A percentile compares a stretch with the other conserved stretches of the same genome.
phyloP scores from a whole-genome alignment of 768 basidiomycete species.

The Leccinum pellstonianum region DNA sequence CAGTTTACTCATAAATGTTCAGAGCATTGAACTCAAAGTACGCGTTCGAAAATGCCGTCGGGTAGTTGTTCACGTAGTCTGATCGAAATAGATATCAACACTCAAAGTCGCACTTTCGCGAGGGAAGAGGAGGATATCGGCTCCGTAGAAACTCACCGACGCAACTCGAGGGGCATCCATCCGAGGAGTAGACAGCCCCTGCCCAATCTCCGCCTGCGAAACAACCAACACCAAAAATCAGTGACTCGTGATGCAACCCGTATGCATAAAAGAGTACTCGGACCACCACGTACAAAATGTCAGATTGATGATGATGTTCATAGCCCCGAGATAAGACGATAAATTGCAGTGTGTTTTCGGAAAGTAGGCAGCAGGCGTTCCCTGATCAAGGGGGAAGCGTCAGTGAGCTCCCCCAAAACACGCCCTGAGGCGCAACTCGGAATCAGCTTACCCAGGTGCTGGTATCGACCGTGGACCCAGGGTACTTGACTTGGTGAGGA shows the following conservation, averaged over 20 bases:
- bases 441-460: conserved; percentile 24
- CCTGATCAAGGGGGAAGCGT: conserved; percentile 5
- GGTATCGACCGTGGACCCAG: conserved; percentile 20
- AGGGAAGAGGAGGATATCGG: neutral
- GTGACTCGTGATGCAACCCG: neutral
- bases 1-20: conserved; percentile 17
- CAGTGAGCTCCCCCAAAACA: neutral
- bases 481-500: conserved; percentile 34
- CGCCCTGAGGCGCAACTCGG: neutral
- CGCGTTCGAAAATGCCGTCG: conserved; percentile 14
- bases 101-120: conserved; percentile 28
- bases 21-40: conserved; percentile 27
- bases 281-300: conserved; percentile 18
- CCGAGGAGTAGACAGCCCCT: conserved; percentile 15
- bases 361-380: conserved; percentile 17
- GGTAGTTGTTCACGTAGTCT: conserved; percentile 46
- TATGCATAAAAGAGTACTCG: neutral
- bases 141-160: conserved; percentile 19
- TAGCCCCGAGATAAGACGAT: conserved; percentile 13
- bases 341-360: conserved; percentile 17
- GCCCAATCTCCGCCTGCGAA: conserved; percentile 32
- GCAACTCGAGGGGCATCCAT: conserved; percentile 29
- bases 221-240: neutral
- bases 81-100: conserved; percentile 27
- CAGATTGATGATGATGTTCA: conserved; percentile 24